Conservation (phyloP, 768 basidiomycete genomes). For the Punctularia strigosozonata region DNA sequence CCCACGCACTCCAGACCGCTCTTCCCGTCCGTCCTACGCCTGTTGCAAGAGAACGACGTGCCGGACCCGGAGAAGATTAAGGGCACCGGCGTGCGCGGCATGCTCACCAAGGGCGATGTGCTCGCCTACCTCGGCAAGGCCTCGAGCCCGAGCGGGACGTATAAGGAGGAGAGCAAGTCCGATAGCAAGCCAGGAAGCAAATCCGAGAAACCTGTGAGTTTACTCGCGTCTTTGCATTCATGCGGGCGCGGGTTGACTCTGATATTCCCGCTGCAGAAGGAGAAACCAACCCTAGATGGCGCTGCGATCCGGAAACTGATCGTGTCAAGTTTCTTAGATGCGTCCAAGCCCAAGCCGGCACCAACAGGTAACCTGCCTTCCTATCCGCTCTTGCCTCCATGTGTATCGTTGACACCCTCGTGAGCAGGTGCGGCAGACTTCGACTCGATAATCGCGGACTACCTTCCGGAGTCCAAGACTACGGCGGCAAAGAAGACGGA, state of each 20-base stretch:
- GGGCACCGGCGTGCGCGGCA: slow-evolving; percentile 84
- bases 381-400: neutral
- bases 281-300: slow-evolving; percentile 61
- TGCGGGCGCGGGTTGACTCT: no score
- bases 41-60: slow-evolving; percentile 56
- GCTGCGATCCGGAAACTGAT: slow-evolving; percentile 54
- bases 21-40: slow-evolving; percentile 84
- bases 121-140: slow-evolving; percentile 79
- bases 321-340: slow-evolving; percentile 44
- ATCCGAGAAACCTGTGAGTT: no score
- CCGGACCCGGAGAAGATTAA: slow-evolving; percentile 55
- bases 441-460: slow-evolving; percentile 67
- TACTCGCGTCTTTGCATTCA: no score
- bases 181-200: slow-evolving; percentile 19
- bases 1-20: slow-evolving; percentile 54
- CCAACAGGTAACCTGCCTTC: slow-evolving; percentile 31
- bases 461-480: slow-evolving; percentile 32
- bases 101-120: slow-evolving; percentile 95
- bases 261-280: no score
- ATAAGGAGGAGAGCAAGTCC: slow-evolving; percentile 30
- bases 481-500: neutral
- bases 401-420: neutral
- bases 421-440: slow-evolving; percentile 36
- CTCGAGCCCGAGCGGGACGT: slow-evolving; percentile 65
- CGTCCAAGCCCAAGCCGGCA: slow-evolving; percentile 38